Evolutionary conservation across 768 basidiomycete genomes (phyloP).

Genomic region (Ramaria rubella): DNA sequence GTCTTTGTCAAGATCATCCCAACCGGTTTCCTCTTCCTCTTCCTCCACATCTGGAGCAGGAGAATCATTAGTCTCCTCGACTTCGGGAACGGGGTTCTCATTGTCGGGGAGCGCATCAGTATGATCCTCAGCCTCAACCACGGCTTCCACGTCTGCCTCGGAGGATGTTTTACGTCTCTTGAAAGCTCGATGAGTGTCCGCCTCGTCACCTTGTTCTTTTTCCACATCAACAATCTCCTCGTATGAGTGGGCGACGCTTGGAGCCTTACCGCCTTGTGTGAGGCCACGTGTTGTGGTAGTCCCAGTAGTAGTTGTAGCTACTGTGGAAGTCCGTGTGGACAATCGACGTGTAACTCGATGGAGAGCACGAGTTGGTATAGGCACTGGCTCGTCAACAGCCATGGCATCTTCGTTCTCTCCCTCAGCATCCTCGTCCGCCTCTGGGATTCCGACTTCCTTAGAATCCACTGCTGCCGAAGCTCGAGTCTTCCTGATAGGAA

Average conservation of each 20-base stretch:
- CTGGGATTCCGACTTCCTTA: slow-evolving; percentile 13
- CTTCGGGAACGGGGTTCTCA: slow-evolving; percentile 27
- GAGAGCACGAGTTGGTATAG: slow-evolving; percentile 16
- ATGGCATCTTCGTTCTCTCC: slow-evolving; percentile 44
- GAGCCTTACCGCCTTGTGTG: background rate
- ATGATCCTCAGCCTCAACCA: slow-evolving; percentile 33
- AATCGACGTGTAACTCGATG: slow-evolving; percentile 21
- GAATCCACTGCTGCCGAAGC: slow-evolving; percentile 10
- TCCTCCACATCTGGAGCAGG: slow-evolving; percentile 38
- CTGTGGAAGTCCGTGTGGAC: background rate
- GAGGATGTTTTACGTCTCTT: slow-evolving; percentile 79
- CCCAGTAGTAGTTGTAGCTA: background rate
- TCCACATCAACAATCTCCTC: background rate
- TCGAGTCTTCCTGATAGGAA: slow-evolving; percentile 51
- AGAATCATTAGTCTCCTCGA: slow-evolving; percentile 24
- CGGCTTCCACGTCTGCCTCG: slow-evolving; percentile 28
- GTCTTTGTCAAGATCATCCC: slow-evolving; percentile 90
- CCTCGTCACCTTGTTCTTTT: background rate
- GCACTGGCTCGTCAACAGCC: slow-evolving; percentile 30
- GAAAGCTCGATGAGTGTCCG: slow-evolving; percentile 40
- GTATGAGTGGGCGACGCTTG: background rate
- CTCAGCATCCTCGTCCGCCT: slow-evolving; percentile 5
- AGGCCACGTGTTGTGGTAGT: background rate
- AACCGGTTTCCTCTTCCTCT: slow-evolving; percentile 44
- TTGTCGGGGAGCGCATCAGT: slow-evolving; percentile 33